Conservation (phyloP, 208 protist species). For the Kentomonas sorsogonicus region DNA sequence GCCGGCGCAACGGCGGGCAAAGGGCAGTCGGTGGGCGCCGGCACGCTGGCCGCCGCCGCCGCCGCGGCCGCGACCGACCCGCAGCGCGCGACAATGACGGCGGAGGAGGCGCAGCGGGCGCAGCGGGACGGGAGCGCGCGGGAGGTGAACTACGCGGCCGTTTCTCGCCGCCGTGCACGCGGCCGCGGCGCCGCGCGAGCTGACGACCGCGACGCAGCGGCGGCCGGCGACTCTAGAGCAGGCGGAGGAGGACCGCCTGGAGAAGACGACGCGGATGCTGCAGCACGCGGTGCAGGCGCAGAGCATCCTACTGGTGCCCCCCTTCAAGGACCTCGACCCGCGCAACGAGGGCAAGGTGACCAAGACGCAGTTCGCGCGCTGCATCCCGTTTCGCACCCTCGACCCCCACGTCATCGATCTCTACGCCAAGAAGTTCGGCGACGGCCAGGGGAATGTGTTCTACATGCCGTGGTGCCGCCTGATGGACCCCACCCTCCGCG, state of each 20-base stretch:
- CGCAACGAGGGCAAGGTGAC: conserved; percentile 67
- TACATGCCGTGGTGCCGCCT: conserved; percentile 76
- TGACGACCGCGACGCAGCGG: no score
- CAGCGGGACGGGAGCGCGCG: not conserved
- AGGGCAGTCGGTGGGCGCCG: not conserved
- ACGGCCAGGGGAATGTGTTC: conserved; percentile 57
- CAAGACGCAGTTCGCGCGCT: conserved; percentile 57
- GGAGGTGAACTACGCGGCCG: conserved; percentile 37
- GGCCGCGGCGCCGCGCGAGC: no score
- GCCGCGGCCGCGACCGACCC: no score
- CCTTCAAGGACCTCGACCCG: conserved; percentile 80
- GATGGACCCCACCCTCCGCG: conserved; percentile 32
- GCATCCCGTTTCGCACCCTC: conserved; percentile 37
- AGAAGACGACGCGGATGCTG: conserved; percentile 27
- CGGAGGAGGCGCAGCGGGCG: no score
- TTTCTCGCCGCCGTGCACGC: conserved; percentile 47
- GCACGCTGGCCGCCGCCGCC: no score
- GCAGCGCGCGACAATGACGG: no score
- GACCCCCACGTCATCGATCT: conserved; percentile 28
- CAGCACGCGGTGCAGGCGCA: conserved; percentile 37
- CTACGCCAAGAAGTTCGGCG: conserved; percentile 69
- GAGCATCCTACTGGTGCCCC: conserved; percentile 37
- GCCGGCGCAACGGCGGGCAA: not conserved
- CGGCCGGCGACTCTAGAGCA: conserved; percentile 31
- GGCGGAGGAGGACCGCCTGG: conserved; percentile 39